These are phyloP conservation scores for Sordaria brevicollis DNA, from an alignment of 495 filamentous ascomycete species.

Conservation along the genomic window DNA sequence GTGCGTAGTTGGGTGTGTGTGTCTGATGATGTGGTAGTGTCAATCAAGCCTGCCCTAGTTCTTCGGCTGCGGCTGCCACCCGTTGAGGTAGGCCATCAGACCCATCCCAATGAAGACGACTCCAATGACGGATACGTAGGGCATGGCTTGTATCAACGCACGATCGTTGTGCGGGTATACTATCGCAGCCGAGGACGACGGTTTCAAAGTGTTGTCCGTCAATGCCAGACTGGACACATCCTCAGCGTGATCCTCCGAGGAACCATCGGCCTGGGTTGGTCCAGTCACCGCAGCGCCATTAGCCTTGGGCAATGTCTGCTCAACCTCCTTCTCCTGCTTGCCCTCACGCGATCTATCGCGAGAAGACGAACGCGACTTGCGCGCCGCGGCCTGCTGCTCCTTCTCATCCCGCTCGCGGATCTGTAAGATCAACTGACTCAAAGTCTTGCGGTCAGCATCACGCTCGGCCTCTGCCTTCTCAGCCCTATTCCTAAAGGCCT, in stretches of 20 bases:
- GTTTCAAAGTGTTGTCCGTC: constrained; percentile 30
- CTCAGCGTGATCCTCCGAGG: constrained; percentile 8
- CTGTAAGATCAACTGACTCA: constrained; percentile 83
- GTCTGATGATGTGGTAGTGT: background rate
- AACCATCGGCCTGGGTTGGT: constrained; percentile 1
- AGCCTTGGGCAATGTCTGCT: background rate
- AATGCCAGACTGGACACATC: constrained; percentile 1
- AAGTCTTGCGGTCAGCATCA: constrained; percentile 52
- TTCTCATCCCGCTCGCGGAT: constrained; percentile 58
- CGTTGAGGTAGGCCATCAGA: constrained; percentile 91
- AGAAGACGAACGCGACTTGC: constrained; percentile 12
- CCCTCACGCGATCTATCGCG: constrained; percentile 5
- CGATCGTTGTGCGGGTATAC: constrained; percentile 19
- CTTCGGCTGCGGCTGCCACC: constrained; percentile 50
- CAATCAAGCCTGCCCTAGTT: background rate
- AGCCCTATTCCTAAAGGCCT: constrained; percentile 63
- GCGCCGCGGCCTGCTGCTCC: constrained; percentile 19
- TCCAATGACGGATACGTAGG: constrained; percentile 78
- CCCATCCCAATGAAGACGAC: constrained; percentile 85
- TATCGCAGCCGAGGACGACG: constrained; percentile 13
- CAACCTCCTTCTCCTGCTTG: background rate
- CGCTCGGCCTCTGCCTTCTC: constrained; percentile 71
- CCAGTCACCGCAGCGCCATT: constrained; percentile 11
- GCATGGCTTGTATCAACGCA: constrained; percentile 53
- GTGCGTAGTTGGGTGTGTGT: background rate